Evolutionary conservation across 2,329 filamentous ascomycete genomes (phyloP).

Genomic region (Fusarium sp.): DNA sequence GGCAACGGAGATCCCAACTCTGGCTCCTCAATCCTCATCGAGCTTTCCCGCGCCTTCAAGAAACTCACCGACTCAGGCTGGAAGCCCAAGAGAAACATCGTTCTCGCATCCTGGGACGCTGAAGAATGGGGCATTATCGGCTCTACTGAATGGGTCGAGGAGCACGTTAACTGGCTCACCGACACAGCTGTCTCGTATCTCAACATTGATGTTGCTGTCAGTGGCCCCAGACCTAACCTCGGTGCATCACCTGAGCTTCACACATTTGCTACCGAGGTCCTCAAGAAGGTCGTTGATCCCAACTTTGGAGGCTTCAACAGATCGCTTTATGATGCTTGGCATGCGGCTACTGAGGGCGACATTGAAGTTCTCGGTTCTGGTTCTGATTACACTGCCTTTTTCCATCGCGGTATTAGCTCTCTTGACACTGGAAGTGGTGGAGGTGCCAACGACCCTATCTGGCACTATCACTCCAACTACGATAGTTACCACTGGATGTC

Average conservation of each 20-base stretch:
- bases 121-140: conserved; percentile 85
- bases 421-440: conserved; percentile 66
- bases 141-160: conserved; percentile 88
- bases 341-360: conserved; percentile 47
- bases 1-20: conserved; percentile 87
- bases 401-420: conserved; percentile 62
- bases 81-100: conserved; percentile 78
- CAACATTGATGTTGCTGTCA: conserved; percentile 78
- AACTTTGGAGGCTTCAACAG: conserved; percentile 65
- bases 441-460: conserved; percentile 64
- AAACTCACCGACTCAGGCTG: conserved; percentile 77
- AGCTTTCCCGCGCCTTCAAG: conserved; percentile 79
- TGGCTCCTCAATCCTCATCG: conserved; percentile 80
- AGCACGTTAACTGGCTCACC: conserved; percentile 80
- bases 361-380: conserved; percentile 71
- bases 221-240: conserved; percentile 67
- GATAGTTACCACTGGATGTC: conserved; percentile 89
- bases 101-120: conserved; percentile 78
- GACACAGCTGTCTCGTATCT: conserved; percentile 79
- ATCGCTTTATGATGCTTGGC: conserved; percentile 56
- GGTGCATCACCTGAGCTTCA: conserved; percentile 75
- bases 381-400: conserved; percentile 75
- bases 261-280: conserved; percentile 70
- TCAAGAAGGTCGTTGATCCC: conserved; percentile 67
- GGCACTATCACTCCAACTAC: conserved; percentile 87